A percentile compares a stretch with the other conserved stretches of the same genome.
These are phyloP conservation scores for Fremontodendron californicum DNA, from an alignment of 345 rosid species.

Conservation along the genomic window DNA sequence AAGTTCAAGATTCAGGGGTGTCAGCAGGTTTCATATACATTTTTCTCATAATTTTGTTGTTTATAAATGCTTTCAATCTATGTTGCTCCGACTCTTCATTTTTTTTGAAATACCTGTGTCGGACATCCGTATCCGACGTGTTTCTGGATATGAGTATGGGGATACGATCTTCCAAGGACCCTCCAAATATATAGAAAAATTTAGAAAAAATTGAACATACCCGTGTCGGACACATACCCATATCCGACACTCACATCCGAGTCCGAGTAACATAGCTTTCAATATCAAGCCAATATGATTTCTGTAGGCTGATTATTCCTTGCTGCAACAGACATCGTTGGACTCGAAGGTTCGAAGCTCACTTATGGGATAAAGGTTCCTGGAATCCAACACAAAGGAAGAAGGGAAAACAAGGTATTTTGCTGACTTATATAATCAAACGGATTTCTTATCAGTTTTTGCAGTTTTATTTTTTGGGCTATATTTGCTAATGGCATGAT, in stretches of 20 bases:
- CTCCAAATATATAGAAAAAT: too few relatives aligned
- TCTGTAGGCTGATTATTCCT: not conserved
- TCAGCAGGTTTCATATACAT: conserved; percentile 40
- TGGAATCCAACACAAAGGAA: conserved; percentile 67
- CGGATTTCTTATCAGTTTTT: not conserved
- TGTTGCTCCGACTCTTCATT: too few relatives aligned
- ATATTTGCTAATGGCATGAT: conserved; percentile 11
- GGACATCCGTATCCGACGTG: too few relatives aligned
- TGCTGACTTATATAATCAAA: not conserved
- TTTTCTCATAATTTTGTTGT: not conserved
- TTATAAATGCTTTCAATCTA: not conserved
- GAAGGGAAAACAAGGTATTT: conserved; percentile 66
- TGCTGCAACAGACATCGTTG: conserved; percentile 47
- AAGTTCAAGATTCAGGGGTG: conserved; percentile 67
- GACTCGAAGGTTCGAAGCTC: conserved; percentile 71
- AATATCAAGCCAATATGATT: not conserved
- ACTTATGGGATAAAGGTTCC: conserved; percentile 62
- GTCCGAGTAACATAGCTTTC: too few relatives aligned
- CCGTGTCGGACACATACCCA: too few relatives aligned
- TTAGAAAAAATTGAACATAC: too few relatives aligned
- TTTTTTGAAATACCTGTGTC: too few relatives aligned
- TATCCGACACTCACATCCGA: too few relatives aligned
- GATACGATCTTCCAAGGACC: too few relatives aligned
- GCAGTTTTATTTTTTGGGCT: not conserved
- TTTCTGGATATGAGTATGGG: too few relatives aligned